These are phyloP conservation scores for Euphorbia peplus DNA, from an alignment of 345 rosid genomes.

Conservation along the genomic window DNA sequence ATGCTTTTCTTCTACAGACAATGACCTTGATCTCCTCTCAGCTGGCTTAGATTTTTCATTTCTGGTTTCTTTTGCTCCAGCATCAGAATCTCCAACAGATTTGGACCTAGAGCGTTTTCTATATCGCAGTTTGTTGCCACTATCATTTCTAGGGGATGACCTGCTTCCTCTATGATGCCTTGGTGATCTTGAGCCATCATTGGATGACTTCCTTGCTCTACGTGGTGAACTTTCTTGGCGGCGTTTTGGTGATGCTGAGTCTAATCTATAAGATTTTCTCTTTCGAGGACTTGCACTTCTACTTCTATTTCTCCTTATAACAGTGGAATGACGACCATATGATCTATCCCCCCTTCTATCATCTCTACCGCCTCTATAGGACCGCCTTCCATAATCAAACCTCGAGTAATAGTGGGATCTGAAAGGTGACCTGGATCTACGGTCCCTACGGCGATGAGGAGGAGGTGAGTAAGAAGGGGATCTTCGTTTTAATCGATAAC, in stretches of 20 bases:
- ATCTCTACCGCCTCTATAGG: slow-evolving; percentile 56
- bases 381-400: slow-evolving; percentile 55
- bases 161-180: slow-evolving; percentile 44
- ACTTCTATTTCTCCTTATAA: slow-evolving; percentile 68
- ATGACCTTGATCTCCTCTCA: slow-evolving; percentile 51
- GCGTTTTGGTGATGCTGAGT: slow-evolving; percentile 56
- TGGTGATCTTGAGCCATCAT: slow-evolving; percentile 61
- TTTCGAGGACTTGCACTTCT: slow-evolving; percentile 63
- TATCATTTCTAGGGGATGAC: slow-evolving; percentile 52
- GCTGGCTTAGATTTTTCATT: slow-evolving; percentile 40
- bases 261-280: slow-evolving; percentile 49
- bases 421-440: slow-evolving; percentile 68
- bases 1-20: slow-evolving; percentile 44
- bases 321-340: slow-evolving; percentile 46
- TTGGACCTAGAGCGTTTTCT: slow-evolving; percentile 57
- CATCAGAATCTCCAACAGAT: slow-evolving; percentile 45
- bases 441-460: slow-evolving; percentile 48
- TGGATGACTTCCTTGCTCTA: slow-evolving; percentile 45
- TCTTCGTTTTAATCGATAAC: slow-evolving; percentile 53
- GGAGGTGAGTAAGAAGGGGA: slow-evolving; percentile 75
- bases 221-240: slow-evolving; percentile 49
- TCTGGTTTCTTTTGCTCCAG: slow-evolving; percentile 34
- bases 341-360: slow-evolving; percentile 59
- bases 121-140: slow-evolving; percentile 37
- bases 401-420: slow-evolving; percentile 51